Conservation (phyloP, 306 rosid species). For the Acacia acuminata region DNA sequence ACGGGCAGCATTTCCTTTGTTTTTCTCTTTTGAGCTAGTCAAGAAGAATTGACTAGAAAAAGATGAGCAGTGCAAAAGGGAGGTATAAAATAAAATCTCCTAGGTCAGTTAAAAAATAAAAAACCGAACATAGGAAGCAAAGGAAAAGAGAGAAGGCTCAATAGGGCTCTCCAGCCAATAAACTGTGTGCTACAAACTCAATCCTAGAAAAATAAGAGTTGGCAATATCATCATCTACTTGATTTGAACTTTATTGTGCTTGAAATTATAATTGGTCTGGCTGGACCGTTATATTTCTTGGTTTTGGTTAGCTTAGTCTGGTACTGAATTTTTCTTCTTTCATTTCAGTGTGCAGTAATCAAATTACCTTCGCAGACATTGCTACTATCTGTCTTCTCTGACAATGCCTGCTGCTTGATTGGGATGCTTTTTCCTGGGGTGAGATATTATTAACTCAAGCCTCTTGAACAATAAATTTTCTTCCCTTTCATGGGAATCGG, state of each 20-base stretch:
- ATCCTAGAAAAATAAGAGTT: not conserved
- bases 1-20: too few relatives aligned
- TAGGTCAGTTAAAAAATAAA: not conserved
- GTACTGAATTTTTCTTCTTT: slow-evolving; percentile 27
- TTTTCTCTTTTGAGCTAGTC: not conserved
- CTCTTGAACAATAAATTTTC: not conserved
- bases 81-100: not conserved
- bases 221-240: too few relatives aligned
- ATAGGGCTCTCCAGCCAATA: not conserved
- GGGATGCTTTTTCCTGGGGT: slow-evolving; percentile 99
- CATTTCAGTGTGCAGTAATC: slow-evolving; percentile 93
- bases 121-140: not conserved
- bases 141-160: not conserved
- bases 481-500: not conserved
- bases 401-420: slow-evolving; percentile 91
- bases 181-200: not conserved
- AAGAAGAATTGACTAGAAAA: not conserved
- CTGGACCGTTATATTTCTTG: too few relatives aligned
- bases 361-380: slow-evolving; percentile 93
- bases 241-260: too few relatives aligned
- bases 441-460: slow-evolving; percentile 29
- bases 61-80: not conserved
- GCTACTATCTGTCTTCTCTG: slow-evolving; percentile 92
- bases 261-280: too few relatives aligned
- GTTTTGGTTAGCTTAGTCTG: too few relatives aligned